Evolutionary conservation across 768 basidiomycete species (phyloP).

Genomic region (Pleurotus salmoneostramineus): DNA sequence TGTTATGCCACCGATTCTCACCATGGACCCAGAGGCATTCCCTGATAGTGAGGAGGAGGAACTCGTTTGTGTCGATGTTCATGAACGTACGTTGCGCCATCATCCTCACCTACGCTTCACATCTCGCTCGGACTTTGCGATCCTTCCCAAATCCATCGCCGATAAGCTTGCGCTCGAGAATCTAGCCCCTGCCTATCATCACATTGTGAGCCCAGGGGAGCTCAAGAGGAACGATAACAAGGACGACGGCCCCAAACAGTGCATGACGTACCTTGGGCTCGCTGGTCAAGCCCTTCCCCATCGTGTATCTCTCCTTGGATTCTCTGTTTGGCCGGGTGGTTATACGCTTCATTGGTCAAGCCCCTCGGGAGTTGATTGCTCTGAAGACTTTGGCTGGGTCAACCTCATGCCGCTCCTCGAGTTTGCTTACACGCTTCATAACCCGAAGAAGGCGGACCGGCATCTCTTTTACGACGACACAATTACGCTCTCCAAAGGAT

Average conservation of each 20-base stretch:
- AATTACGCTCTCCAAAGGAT: constrained; percentile 2
- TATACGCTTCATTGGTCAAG: constrained; percentile 6
- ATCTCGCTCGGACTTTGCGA: neutral
- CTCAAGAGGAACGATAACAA: neutral
- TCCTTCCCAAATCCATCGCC: neutral
- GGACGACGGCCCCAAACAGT: neutral
- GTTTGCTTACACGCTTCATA: constrained; percentile 8
- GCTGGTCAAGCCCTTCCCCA: constrained; percentile 10
- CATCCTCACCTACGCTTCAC: neutral
- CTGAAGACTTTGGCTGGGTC: constrained; percentile 1
- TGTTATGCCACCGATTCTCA: neutral
- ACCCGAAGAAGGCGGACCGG: neutral
- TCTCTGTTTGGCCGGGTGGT: neutral
- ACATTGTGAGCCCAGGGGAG: neutral
- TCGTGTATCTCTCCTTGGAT: neutral
- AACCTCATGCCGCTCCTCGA: constrained; percentile 3
- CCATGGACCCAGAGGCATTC: neutral
- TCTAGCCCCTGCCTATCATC: neutral
- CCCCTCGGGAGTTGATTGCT: constrained; percentile 4
- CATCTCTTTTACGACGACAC: constrained; percentile 1
- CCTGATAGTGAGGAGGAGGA: neutral
- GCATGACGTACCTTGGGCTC: constrained; percentile 1
- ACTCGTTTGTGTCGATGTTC: neutral
- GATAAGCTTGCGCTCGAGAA: neutral
- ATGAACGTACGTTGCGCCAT: neutral